These are phyloP conservation scores for Aspergillus sergii DNA, from an alignment of 2,329 filamentous ascomycete species.

Conservation along the genomic window DNA sequence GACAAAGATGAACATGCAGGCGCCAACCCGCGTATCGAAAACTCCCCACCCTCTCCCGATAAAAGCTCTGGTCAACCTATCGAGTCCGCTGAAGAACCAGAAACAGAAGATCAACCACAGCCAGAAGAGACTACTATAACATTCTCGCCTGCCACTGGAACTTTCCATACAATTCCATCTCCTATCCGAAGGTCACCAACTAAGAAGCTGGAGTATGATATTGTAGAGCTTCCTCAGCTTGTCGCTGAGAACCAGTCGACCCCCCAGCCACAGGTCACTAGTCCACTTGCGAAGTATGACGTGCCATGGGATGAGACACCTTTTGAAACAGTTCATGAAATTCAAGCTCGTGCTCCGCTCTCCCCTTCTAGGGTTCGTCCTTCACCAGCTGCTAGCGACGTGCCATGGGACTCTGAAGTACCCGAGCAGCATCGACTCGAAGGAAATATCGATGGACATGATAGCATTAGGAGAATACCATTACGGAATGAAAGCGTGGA, in stretches of 20 bases:
- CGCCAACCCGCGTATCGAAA: background rate
- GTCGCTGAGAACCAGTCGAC: conserved; percentile 10
- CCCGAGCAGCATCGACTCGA: conserved; percentile 1
- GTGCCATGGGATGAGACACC: conserved; percentile 11
- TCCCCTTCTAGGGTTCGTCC: conserved; percentile 14
- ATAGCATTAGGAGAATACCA: conserved; percentile 36
- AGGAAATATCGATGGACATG: conserved; percentile 19
- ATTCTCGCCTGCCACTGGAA: conserved; percentile 48
- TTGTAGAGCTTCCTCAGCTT: conserved; percentile 18
- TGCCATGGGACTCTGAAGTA: conserved; percentile 14
- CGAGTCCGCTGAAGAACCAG: conserved; percentile 1
- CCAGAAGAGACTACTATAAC: conserved; percentile 41
- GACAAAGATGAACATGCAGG: conserved; percentile 7
- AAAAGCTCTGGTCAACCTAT: background rate
- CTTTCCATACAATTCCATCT: conserved; percentile 44
- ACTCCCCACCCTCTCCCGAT: background rate
- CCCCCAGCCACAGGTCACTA: conserved; percentile 7
- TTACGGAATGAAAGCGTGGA: conserved; percentile 31
- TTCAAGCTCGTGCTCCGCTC: conserved; percentile 14
- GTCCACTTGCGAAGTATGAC: conserved; percentile 15
- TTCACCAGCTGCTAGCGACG: conserved; percentile 15
- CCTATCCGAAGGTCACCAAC: conserved; percentile 33
- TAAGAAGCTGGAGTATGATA: conserved; percentile 25
- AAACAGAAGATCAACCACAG: conserved; percentile 18
- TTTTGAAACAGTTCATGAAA: conserved; percentile 16